phyloP scores from a whole-genome alignment of 2,329 filamentous ascomycete genomes.

The Ophiocordyceps camponoti-rufipedis region DNA sequence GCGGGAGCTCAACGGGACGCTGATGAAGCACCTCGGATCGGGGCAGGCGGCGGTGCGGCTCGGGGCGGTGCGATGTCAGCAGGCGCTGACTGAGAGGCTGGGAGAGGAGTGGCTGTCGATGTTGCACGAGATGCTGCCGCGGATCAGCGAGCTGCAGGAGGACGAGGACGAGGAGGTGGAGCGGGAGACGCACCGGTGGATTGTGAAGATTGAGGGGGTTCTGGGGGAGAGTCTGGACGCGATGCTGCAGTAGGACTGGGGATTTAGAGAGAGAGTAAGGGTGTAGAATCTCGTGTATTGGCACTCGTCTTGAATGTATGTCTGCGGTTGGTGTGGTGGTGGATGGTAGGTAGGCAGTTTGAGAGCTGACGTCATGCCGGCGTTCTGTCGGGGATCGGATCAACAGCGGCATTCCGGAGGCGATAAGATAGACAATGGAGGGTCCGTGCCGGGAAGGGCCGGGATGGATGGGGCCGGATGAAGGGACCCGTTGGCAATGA shows the following conservation, averaged over 20 bases:
- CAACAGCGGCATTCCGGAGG: neutral
- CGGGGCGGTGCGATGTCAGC: constrained; percentile 67
- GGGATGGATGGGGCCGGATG: no score
- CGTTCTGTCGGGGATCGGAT: neutral
- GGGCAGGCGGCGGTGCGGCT: constrained; percentile 56
- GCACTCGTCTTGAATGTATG: no score
- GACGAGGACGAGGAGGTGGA: constrained; percentile 93
- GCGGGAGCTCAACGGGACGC: constrained; percentile 64
- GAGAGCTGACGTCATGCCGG: constrained; percentile 4
- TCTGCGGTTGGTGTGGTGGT: neutral
- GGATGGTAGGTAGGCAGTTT: neutral
- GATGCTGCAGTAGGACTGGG: constrained; percentile 49
- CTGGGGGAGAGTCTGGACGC: constrained; percentile 79
- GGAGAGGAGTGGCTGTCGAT: constrained; percentile 89
- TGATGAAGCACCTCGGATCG: constrained; percentile 64
- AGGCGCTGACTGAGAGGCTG: constrained; percentile 57
- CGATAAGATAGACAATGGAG: no score
- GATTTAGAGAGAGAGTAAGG: neutral
- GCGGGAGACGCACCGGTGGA: constrained; percentile 76
- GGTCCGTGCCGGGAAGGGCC: no score
- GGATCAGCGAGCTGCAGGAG: constrained; percentile 88
- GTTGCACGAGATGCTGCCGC: constrained; percentile 88
- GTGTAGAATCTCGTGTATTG: no score
- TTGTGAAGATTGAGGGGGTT: constrained; percentile 72
- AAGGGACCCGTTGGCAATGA: no score